A percentile compares a stretch with the other conserved stretches of the same genome.
Evolutionary conservation across 176 grass and related monocot species (phyloP).

Genomic region (Carex myosuroides): DNA sequence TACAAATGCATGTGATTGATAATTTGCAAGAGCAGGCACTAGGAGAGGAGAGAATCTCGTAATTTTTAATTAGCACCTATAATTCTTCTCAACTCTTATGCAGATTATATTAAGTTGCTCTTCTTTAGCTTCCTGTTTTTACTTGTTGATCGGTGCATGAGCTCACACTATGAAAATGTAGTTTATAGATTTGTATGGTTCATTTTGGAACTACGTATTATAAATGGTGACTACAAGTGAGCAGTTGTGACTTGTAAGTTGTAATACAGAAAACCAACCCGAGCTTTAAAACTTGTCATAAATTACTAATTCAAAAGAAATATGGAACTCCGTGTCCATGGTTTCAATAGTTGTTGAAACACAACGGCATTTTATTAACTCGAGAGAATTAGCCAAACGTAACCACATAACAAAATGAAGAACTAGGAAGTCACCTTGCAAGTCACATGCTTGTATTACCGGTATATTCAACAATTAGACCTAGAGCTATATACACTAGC

Average conservation of each 20-base stretch:
- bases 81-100: not conserved
- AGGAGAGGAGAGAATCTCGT: not conserved
- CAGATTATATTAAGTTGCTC: not conserved
- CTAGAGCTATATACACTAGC: slow-evolving; percentile 25
- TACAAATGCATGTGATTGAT: not conserved
- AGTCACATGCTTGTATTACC: not conserved
- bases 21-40: not conserved
- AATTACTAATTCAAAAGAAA: not conserved
- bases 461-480: slow-evolving; percentile 4
- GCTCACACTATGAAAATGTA: not conserved
- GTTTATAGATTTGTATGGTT: not conserved
- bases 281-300: not conserved
- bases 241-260: not conserved
- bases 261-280: not conserved
- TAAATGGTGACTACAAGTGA: not conserved
- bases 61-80: not conserved
- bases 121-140: not conserved
- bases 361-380: not conserved
- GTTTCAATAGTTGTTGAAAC: not conserved
- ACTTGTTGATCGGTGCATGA: not conserved
- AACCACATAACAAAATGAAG: not conserved
- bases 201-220: not conserved
- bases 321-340: not conserved
- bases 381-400: not conserved
- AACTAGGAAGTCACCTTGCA: not conserved